Percentiles rank a stretch among this genome's conserved stretches.
phyloP scores from a whole-genome alignment of 805 yeast species.

The Torulaspora quercuum region DNA sequence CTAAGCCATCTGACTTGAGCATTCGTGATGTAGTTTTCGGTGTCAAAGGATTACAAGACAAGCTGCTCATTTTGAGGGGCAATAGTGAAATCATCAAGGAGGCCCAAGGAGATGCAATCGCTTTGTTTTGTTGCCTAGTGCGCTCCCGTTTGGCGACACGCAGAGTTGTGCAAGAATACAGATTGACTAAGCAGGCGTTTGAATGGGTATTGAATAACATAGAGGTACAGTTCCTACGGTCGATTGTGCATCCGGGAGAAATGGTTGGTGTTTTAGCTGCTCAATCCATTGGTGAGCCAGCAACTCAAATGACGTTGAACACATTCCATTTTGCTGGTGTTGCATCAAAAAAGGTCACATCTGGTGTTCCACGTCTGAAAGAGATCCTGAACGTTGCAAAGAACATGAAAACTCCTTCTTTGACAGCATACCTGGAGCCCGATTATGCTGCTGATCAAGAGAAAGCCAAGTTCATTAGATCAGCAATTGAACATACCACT shows the following conservation, averaged over 20 bases:
- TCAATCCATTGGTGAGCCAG: constrained; percentile 97
- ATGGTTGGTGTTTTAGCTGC: constrained; percentile 99
- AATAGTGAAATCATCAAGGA: constrained; percentile 65
- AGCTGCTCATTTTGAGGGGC: constrained; percentile 78
- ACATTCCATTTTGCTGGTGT: constrained; percentile 99
- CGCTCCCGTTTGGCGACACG: constrained; percentile 90
- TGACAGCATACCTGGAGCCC: constrained; percentile 85
- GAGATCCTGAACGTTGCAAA: constrained; percentile 98
- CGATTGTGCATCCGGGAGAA: constrained; percentile 94
- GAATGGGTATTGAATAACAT: constrained; percentile 96
- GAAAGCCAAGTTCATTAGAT: constrained; percentile 89
- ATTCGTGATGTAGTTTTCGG: constrained; percentile 73
- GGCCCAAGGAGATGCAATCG: constrained; percentile 90
- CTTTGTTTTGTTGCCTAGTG: constrained; percentile 83
- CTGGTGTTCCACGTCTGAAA: constrained; percentile 97
- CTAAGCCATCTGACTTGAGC: constrained; percentile 85
- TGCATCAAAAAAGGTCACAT: constrained; percentile 90
- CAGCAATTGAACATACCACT: constrained; percentile 95
- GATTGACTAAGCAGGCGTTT: constrained; percentile 78
- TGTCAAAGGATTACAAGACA: constrained; percentile 64
- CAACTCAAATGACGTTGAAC: constrained; percentile 95
- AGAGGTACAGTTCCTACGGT: constrained; percentile 87
- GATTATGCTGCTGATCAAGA: constrained; percentile 86
- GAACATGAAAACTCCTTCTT: constrained; percentile 98
- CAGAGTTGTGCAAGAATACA: constrained; percentile 87